Evolutionary conservation across 192 early-diverging fungal species (phyloP), one percentile per base, ranked within the genome.

Genomic region (Podila epigama): DNA sequence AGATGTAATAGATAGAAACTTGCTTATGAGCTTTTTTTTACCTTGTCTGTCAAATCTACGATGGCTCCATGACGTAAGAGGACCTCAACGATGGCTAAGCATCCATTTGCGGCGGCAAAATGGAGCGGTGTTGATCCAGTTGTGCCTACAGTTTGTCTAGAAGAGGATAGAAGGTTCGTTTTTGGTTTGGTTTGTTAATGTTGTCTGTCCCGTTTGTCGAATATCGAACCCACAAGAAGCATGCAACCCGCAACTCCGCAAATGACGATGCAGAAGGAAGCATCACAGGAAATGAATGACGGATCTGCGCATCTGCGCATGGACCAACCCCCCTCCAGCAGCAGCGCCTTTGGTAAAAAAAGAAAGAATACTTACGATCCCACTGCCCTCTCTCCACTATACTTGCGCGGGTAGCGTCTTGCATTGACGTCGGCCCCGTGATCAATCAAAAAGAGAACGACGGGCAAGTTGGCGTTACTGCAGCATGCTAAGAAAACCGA

Each of bases 81-180:
- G 18, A 86, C 66, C 32, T 89, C 85, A 0, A 89, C 83, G 44
- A 89, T 86, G 11, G 82, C 79, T 1, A 82, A 63, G 63, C 88
- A 91, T 0, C 91, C 90, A 57, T 90, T 91, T 16, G 93, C 94
- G 36, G 90, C 89, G 5, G 94, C 94, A 80, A 92, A 90, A 66
- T 96, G 95, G 60, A 96, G 75, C 29, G 93, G 88, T 1, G 95
- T 94, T 20, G 92, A 91, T 12, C 89, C 88, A 44, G 81, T 87
- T 18, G 86, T 83, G 6, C 86, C 86, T 51, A 83, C 82, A 5
- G 82, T 70, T 55, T 81, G 71, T 28, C 71, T 75, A 37, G 3
- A 51, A 48, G 11, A 37, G 51, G 12, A 34, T 51, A 56, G 15
- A 62, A n/a, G n/a, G n/a, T n/a, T n/a, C n/a, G n/a, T n/a, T n/a